Evolutionary conservation across 495 filamentous ascomycete genomes (phyloP).

Genomic region (Viridothelium virens): DNA sequence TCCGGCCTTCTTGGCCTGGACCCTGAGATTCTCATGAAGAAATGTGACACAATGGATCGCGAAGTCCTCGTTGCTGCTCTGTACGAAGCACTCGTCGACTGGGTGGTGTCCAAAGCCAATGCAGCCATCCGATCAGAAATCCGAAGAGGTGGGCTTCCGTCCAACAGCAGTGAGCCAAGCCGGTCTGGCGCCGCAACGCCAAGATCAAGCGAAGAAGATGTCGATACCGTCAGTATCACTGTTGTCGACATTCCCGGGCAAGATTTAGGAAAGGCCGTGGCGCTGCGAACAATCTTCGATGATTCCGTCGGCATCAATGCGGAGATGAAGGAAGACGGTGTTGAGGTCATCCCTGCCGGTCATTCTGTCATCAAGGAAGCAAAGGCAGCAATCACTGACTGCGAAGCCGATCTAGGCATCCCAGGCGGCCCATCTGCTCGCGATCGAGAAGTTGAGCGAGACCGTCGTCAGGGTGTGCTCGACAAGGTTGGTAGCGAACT

Average conservation of each 20-base stretch:
- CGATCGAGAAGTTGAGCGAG: conserved; percentile 69
- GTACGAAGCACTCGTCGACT: conserved; percentile 93
- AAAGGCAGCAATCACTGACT: conserved; percentile 67
- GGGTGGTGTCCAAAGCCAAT: conserved; percentile 84
- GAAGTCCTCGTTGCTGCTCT: conserved; percentile 73
- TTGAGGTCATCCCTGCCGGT: conserved; percentile 58
- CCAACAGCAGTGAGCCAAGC: conserved; percentile 42
- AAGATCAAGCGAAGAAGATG: conserved; percentile 55
- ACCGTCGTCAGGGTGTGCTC: conserved; percentile 70
- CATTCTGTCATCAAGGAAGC: conserved; percentile 79
- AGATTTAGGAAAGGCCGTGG: conserved; percentile 72
- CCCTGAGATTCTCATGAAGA: conserved; percentile 69
- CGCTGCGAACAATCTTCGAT: conserved; percentile 84
- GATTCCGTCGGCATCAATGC: conserved; percentile 85
- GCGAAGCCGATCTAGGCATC: conserved; percentile 75
- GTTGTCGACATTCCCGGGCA: conserved; percentile 78
- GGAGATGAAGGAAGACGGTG: conserved; percentile 93
- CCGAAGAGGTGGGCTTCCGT: conserved; percentile 52
- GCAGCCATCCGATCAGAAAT: conserved; percentile 76
- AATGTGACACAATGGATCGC: conserved; percentile 76
- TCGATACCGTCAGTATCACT: conserved; percentile 82
- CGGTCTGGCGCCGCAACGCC: conserved; percentile 49
- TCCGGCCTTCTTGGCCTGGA: conserved; percentile 77
- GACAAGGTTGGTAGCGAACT: conserved; percentile 76
- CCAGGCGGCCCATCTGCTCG: conserved; percentile 53